Evolutionary conservation across 371 early-diverging fungal genomes (phyloP).

Genomic region (Sporodiniella umbellata): DNA sequence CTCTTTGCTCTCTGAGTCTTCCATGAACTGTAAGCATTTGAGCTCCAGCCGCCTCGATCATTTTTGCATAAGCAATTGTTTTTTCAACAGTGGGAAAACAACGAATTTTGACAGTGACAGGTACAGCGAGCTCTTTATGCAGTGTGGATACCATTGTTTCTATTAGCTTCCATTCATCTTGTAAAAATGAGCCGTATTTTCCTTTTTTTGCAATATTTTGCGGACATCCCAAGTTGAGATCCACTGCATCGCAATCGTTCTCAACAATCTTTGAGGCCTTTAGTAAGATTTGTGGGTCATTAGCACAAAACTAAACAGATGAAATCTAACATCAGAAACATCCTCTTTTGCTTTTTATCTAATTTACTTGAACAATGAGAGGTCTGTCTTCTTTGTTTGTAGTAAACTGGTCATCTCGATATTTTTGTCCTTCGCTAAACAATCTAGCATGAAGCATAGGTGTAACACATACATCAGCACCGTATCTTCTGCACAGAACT

Average conservation of each 20-base stretch:
- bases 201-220: slow-evolving; percentile 93
- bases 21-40: slow-evolving; percentile 97
- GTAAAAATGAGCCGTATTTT: slow-evolving; percentile 94
- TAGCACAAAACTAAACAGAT: slow-evolving; percentile 90
- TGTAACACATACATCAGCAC: slow-evolving; percentile 94
- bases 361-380: slow-evolving; percentile 82
- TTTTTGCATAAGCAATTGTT: slow-evolving; percentile 95
- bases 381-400: slow-evolving; percentile 79
- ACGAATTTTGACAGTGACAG: slow-evolving; percentile 98
- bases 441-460: slow-evolving; percentile 98
- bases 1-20: slow-evolving; percentile 95
- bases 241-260: slow-evolving; percentile 92
- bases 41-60: slow-evolving; percentile 94
- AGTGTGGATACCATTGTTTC: slow-evolving; percentile 70
- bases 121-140: slow-evolving; percentile 83
- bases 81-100: slow-evolving; percentile 90
- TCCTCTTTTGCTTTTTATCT: neutral
- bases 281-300: slow-evolving; percentile 87
- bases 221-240: slow-evolving; percentile 98
- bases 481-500: slow-evolving; percentile 85
- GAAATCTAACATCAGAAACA: neutral
- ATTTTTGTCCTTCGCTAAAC: slow-evolving; percentile 68
- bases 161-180: slow-evolving; percentile 96
- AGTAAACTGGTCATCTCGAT: slow-evolving; percentile 78
- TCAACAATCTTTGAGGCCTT: slow-evolving; percentile 85